Evolutionary conservation across 2,329 filamentous ascomycete genomes (phyloP).

Genomic region (Hymenoscyphus fructigenus): DNA sequence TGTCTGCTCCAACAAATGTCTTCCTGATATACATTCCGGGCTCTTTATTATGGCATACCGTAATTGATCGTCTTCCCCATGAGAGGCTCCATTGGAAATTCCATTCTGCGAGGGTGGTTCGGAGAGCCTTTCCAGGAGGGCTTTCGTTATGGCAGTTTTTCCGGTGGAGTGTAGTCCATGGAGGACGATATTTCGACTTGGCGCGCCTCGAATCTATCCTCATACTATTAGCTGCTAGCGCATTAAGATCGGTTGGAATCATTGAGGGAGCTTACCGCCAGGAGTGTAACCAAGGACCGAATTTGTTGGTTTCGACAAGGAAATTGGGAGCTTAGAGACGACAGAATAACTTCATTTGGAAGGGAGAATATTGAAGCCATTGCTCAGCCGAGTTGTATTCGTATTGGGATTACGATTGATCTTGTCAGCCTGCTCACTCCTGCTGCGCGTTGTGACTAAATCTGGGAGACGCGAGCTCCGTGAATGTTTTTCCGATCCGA

Average conservation of each 20-base stretch:
- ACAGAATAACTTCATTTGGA: slow-evolving; percentile 51
- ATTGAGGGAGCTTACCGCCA: slow-evolving; percentile 37
- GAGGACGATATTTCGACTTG: slow-evolving; percentile 62
- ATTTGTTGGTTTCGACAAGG: slow-evolving; percentile 61
- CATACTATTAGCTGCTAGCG: slow-evolving; percentile 4
- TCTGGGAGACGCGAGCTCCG: slow-evolving; percentile 16
- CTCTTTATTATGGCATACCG: slow-evolving; percentile 65
- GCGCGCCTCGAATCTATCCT: slow-evolving; percentile 19
- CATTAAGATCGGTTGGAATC: neutral
- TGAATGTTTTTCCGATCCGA: neutral
- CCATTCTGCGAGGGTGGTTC: slow-evolving; percentile 44
- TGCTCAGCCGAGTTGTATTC: neutral
- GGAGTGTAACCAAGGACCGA: slow-evolving; percentile 54
- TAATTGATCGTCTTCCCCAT: slow-evolving; percentile 47
- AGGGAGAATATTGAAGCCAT: slow-evolving; percentile 49
- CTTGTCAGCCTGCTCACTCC: neutral
- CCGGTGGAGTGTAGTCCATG: slow-evolving; percentile 86
- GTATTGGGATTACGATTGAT: neutral
- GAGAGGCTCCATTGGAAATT: slow-evolving; percentile 55
- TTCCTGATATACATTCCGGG: slow-evolving; percentile 72
- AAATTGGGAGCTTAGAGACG: slow-evolving; percentile 48
- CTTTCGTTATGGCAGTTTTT: slow-evolving; percentile 70
- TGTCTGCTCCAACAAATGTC: slow-evolving; percentile 75
- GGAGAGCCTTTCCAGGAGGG: slow-evolving; percentile 55
- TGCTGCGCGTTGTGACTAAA: slow-evolving; percentile 7